phyloP scores from a whole-genome alignment of 2,329 filamentous ascomycete species.

The Cryphonectria carpinicola region DNA sequence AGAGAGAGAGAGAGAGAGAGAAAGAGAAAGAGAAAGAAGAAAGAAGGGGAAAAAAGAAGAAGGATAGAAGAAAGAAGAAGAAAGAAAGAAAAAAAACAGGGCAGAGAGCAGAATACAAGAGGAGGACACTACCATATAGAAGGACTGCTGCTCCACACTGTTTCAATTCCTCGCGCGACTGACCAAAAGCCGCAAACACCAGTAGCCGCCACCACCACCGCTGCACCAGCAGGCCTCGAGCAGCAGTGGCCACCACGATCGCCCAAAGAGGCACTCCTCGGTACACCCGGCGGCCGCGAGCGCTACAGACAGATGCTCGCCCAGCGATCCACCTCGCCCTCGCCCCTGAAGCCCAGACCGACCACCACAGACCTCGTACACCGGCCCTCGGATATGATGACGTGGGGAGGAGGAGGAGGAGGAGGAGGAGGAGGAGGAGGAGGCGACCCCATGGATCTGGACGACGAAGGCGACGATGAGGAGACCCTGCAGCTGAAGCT shows the following conservation, averaged over 20 bases:
- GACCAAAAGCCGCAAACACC: slow-evolving; percentile 27
- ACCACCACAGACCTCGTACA: slow-evolving; percentile 37
- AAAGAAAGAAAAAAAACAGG: background rate
- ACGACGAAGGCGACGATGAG: slow-evolving; percentile 74
- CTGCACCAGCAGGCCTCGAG: slow-evolving; percentile 43
- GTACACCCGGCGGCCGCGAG: slow-evolving; percentile 78
- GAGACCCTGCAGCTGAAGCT: slow-evolving; percentile 86
- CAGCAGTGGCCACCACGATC: slow-evolving; percentile 70
- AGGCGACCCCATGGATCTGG: slow-evolving; percentile 37
- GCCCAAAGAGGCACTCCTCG: slow-evolving; percentile 65
- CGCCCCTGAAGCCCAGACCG: slow-evolving; percentile 60
- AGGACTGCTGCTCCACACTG: background rate
- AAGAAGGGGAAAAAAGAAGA: background rate
- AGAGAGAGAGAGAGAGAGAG: background rate
- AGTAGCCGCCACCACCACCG: slow-evolving; percentile 1
- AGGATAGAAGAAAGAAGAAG: background rate
- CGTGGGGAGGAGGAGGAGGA: background rate
- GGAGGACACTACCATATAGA: background rate
- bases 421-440: background rate
- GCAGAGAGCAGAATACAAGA: background rate
- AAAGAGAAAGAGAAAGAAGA: background rate
- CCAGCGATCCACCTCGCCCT: slow-evolving; percentile 69
- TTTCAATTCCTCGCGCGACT: slow-evolving; percentile 21
- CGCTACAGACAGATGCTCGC: slow-evolving; percentile 71
- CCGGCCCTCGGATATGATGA: slow-evolving; percentile 30